Evolutionary conservation across 1,139 yeast species (phyloP).

Genomic region (Kazachstania sp.): DNA sequence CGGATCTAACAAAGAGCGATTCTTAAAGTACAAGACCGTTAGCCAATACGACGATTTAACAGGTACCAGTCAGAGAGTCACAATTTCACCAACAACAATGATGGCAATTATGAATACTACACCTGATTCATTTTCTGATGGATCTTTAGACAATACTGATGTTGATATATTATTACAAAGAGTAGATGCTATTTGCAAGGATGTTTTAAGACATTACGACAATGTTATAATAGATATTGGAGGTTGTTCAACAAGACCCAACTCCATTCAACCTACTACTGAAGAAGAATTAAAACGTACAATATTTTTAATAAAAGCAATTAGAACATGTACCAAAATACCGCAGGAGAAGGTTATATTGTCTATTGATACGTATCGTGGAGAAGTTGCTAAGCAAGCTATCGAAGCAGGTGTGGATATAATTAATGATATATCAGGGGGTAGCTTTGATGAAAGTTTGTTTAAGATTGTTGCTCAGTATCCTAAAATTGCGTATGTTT

Average conservation of each 20-base stretch:
- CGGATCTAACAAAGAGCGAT: conserved; percentile 6
- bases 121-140: conserved; percentile 95
- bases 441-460: conserved; percentile 50
- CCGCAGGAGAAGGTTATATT: conserved; percentile 40
- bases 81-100: conserved; percentile 31
- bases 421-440: conserved; percentile 86
- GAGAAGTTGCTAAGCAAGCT: conserved; percentile 63
- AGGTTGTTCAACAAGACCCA: conserved; percentile 88
- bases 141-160: conserved; percentile 41
- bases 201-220: conserved; percentile 61
- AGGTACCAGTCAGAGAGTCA: conserved; percentile 17
- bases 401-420: conserved; percentile 79
- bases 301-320: conserved; percentile 56
- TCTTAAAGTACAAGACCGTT: conserved; percentile 18
- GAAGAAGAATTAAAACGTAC: conserved; percentile 59
- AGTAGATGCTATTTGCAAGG: conserved; percentile 40
- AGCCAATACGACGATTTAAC: conserved; percentile 9
- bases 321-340: conserved; percentile 41
- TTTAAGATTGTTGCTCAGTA: conserved; percentile 57
- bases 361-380: conserved; percentile 79
- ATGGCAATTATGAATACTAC: conserved; percentile 90
- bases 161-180: conserved; percentile 36
- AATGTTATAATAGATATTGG: conserved; percentile 73
- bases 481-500: conserved; percentile 62
- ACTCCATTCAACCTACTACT: conserved; percentile 50